phyloP scores from a whole-genome alignment of 441 rosid species.

The Brassica hybrid region DNA sequence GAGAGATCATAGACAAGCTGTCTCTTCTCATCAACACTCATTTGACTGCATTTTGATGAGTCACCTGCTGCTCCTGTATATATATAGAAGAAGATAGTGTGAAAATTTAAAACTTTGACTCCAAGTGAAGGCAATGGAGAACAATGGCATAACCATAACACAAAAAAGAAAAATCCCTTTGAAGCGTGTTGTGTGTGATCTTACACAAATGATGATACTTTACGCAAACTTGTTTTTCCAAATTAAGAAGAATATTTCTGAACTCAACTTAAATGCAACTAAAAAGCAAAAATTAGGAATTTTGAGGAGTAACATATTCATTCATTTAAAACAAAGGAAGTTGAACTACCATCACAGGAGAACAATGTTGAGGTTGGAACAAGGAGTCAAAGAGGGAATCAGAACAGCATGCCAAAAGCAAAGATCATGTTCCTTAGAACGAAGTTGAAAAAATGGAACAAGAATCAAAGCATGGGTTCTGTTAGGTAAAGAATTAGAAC shows the following conservation, averaged over 20 bases:
- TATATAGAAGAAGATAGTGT: neutral
- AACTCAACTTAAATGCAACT: no score
- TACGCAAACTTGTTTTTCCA: no score
- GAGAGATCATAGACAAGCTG: slow-evolving; percentile 82
- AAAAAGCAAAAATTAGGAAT: no score
- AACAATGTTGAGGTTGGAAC: slow-evolving; percentile 31
- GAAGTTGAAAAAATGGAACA: neutral
- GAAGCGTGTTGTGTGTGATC: neutral
- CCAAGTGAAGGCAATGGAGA: neutral
- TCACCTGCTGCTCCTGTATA: slow-evolving; percentile 54
- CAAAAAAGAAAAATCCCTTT: neutral
- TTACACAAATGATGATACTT: neutral
- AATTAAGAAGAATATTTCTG: no score
- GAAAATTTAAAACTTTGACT: neutral
- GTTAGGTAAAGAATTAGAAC: slow-evolving; percentile 22
- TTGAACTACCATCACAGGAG: no score
- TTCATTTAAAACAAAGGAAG: neutral
- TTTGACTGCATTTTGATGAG: slow-evolving; percentile 69
- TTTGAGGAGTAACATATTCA: neutral
- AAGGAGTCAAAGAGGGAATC: slow-evolving; percentile 11
- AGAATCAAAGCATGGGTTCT: slow-evolving; percentile 26
- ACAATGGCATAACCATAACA: neutral
- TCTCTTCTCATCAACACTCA: slow-evolving; percentile 88
- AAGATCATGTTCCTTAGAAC: neutral
- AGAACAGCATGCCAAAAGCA: slow-evolving; percentile 13